These are phyloP conservation scores for Phaeodactylum tricornutum DNA, from an alignment of 108 stramenopile genomes.

Conservation along the genomic window DNA sequence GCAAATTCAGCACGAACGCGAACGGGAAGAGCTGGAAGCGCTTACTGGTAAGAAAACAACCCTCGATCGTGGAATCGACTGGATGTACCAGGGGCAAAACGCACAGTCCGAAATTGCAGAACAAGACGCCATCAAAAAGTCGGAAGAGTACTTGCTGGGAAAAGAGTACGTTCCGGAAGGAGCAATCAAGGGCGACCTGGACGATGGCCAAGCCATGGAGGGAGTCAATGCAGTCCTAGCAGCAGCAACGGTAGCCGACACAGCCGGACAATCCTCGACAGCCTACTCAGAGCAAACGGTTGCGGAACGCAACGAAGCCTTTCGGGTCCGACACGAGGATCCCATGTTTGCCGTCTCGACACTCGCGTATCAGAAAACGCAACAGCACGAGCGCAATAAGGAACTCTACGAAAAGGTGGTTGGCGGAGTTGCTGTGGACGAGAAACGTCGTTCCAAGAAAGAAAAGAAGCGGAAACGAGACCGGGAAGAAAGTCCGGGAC, in stretches of 20 bases:
- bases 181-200: slow-evolving; percentile 44
- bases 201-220: slow-evolving; percentile 37
- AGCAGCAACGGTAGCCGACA: slow-evolving; percentile 21
- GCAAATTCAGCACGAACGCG: slow-evolving; percentile 87
- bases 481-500: slow-evolving; percentile 11
- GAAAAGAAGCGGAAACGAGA: slow-evolving; percentile 17
- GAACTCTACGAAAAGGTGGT: slow-evolving; percentile 51
- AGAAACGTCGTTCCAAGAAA: slow-evolving; percentile 4
- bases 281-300: slow-evolving; percentile 5
- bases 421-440: slow-evolving; percentile 1
- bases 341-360: slow-evolving; percentile 73
- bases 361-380: slow-evolving; percentile 24
- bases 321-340: slow-evolving; percentile 73
- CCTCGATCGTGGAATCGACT: slow-evolving; percentile 79
- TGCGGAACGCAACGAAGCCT: slow-evolving; percentile 53
- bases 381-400: slow-evolving; percentile 44
- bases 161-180: slow-evolving; percentile 64
- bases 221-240: slow-evolving; percentile 40
- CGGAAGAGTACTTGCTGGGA: slow-evolving; percentile 86
- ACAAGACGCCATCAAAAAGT: slow-evolving; percentile 56
- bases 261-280: not conserved
- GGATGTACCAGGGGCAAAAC: slow-evolving; percentile 83
- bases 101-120: slow-evolving; percentile 17
- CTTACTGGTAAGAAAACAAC: slow-evolving; percentile 55
- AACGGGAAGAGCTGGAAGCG: slow-evolving; percentile 80